A percentile compares a stretch with the other conserved stretches of the same genome.
Conservation (phyloP, 2,329 filamentous ascomycete species). For the Colletotrichum agaves region DNA sequence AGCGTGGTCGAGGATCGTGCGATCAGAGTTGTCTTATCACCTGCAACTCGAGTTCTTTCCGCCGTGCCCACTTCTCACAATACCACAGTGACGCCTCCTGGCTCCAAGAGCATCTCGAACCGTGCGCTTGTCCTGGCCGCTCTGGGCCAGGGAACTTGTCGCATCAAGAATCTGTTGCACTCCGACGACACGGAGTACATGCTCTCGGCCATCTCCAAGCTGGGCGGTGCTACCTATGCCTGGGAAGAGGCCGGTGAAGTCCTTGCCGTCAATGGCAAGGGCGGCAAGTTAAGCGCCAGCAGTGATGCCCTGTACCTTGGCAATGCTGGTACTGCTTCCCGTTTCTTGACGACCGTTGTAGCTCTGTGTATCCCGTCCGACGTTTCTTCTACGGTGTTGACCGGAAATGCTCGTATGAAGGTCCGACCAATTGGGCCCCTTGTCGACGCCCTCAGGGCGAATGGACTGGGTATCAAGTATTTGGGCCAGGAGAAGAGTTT, state of each 20-base stretch:
- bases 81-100: slow-evolving; percentile 86
- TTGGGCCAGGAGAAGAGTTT: slow-evolving; percentile 85
- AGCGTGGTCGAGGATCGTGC: slow-evolving; percentile 88
- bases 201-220: slow-evolving; percentile 87
- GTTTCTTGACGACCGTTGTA: slow-evolving; percentile 92
- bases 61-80: slow-evolving; percentile 73
- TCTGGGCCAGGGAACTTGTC: slow-evolving; percentile 85
- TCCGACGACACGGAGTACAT: slow-evolving; percentile 98
- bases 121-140: slow-evolving; percentile 93
- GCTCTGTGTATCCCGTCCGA: slow-evolving; percentile 79
- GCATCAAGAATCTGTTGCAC: slow-evolving; percentile 91
- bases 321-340: slow-evolving; percentile 94
- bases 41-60: slow-evolving; percentile 78
- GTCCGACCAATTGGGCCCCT: slow-evolving; percentile 91
- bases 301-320: slow-evolving; percentile 86
- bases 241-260: slow-evolving; percentile 97
- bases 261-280: slow-evolving; percentile 88
- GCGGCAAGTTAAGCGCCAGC: slow-evolving; percentile 84
- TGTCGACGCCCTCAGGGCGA: slow-evolving; percentile 87
- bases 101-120: slow-evolving; percentile 98
- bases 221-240: slow-evolving; percentile 87
- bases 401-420: slow-evolving; percentile 97
- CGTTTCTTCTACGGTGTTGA: slow-evolving; percentile 79
- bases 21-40: slow-evolving; percentile 85
- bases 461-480: slow-evolving; percentile 89